phyloP scores from a whole-genome alignment of 495 filamentous ascomycete genomes.

The Podospora australis region DNA sequence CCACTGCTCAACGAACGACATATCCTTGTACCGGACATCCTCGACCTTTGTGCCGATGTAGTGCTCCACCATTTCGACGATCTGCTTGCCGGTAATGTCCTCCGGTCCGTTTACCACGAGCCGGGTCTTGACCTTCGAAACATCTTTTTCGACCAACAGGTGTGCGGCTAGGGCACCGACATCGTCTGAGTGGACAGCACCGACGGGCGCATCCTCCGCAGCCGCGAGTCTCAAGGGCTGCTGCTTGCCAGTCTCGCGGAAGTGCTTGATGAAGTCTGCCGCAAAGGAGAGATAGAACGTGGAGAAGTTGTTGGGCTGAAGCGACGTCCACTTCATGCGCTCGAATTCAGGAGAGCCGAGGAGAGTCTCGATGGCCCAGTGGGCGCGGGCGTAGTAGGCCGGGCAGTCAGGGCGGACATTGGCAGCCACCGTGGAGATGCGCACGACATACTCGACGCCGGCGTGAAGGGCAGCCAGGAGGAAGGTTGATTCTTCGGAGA shows the following conservation, averaged over 20 bases:
- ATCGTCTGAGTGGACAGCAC: conserved; percentile 33
- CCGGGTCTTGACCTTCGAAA: conserved; percentile 26
- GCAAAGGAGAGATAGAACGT: conserved; percentile 19
- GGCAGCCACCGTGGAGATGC: conserved; percentile 40
- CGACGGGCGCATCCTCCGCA: conserved; percentile 32
- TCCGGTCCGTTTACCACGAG: conserved; percentile 42
- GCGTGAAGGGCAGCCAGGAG: conserved; percentile 33
- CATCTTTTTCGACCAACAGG: conserved; percentile 31
- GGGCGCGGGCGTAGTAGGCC: conserved; percentile 37
- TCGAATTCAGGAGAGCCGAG: conserved; percentile 34
- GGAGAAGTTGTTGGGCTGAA: conserved; percentile 39
- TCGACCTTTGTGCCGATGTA: conserved; percentile 31
- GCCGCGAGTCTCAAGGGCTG: conserved; percentile 17
- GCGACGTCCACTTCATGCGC: conserved; percentile 40
- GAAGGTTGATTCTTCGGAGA: conserved; percentile 39
- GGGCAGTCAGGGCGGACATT: conserved; percentile 35
- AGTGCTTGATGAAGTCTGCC: conserved; percentile 26
- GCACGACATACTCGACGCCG: conserved; percentile 42
- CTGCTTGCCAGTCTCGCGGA: conserved; percentile 35
- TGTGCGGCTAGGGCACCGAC: conserved; percentile 37
- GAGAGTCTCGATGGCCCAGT: conserved; percentile 43
- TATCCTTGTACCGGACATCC: conserved; percentile 34
- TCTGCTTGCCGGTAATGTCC: conserved; percentile 33
- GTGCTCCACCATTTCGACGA: conserved; percentile 37
- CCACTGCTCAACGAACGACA: conserved; percentile 26